Percentiles rank a stretch among this genome's conserved stretches.
Evolutionary conservation across 1,139 yeast genomes (phyloP).

Genomic region (Lizanozyma gosingica): DNA sequence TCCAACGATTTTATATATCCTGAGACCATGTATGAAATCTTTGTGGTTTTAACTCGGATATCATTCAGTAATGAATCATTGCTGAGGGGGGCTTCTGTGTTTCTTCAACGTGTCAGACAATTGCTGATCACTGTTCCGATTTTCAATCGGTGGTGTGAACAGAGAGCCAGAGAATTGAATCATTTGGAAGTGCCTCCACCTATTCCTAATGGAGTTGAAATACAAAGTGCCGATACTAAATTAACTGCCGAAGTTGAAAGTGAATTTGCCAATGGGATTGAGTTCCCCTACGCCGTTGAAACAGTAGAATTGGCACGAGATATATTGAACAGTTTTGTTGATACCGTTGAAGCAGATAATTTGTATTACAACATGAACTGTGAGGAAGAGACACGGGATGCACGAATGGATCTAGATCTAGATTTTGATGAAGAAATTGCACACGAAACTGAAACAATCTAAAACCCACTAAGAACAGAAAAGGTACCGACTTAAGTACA

Average conservation of each 20-base stretch:
- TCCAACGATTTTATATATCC: constrained; percentile 27
- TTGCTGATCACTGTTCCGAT: constrained; percentile 17
- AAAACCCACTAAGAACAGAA: too few relatives aligned
- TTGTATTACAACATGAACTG: constrained; percentile 57
- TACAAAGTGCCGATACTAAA: constrained; percentile 3
- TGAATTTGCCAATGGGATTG: constrained; percentile 48
- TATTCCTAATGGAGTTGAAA: background rate
- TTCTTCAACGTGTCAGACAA: constrained; percentile 22
- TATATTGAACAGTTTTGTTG: constrained; percentile 57
- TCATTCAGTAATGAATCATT: constrained; percentile 44
- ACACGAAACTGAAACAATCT: too few relatives aligned
- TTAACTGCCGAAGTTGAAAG: constrained; percentile 25
- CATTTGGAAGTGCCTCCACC: constrained; percentile 14
- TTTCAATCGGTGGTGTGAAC: constrained; percentile 36
- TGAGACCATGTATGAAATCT: constrained; percentile 38
- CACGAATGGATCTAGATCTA: background rate
- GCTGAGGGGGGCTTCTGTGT: constrained; percentile 24
- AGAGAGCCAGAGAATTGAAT: constrained; percentile 29
- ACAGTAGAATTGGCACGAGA: constrained; percentile 66
- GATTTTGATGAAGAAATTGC: too few relatives aligned
- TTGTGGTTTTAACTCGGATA: constrained; percentile 46
- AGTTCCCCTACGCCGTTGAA: constrained; percentile 52
- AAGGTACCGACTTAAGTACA: too few relatives aligned
- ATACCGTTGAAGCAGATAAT: constrained; percentile 75
- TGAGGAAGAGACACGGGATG: constrained; percentile 10